Evolutionary conservation across 345 rosid species (phyloP), one percentile per base, ranked within the genome.

Genomic region (Draba incana): DNA sequence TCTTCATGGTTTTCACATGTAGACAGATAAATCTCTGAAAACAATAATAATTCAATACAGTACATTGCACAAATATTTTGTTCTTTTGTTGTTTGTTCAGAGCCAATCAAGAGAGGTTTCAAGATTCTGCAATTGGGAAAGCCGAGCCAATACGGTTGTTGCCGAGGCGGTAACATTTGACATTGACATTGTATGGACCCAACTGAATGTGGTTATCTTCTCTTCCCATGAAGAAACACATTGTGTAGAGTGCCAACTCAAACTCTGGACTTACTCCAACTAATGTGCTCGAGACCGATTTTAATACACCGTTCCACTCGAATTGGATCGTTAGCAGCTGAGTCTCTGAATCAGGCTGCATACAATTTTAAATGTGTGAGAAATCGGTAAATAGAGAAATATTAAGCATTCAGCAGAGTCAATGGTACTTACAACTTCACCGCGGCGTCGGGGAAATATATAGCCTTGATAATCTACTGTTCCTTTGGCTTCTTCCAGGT

Each of bases 401-500:
- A n/a, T 35, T 3, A 14, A 14, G 53, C 35, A 14, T 10, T 49
- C 30, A 15, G 47, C 41, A 13, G 48, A 25, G 38, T 7, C 10
- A 20, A 9, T 55, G 20, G 4, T 44, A 80, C 92, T 90, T 83
- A 90, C 98, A 30, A 72, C 70, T 71, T 90, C 80, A n/a, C 98
- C 90, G 4, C 84, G 85, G 5, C 89, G 80, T 23, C 87, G 75
- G 12, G 97, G 98, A 30, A 84, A 87, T 67, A 93, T 88, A 60
- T 88, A 90, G 23, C 98, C 97, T 79, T 93, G 97, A 41, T 93
- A 90, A 65, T 93, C 87, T 27, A 93, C 85, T 0, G 50, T 71
- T 45, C 97, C 97, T 84, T 93, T 90, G 16, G 92, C 95, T 84
- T 93, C 98, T 75, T 93, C 97, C 10, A 88, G 74, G 75, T 84